Evolutionary conservation across 1,284 basidiomycete genomes (phyloP), one percentile per base, ranked within the genome.

Genomic region (Grifola frondosa): DNA sequence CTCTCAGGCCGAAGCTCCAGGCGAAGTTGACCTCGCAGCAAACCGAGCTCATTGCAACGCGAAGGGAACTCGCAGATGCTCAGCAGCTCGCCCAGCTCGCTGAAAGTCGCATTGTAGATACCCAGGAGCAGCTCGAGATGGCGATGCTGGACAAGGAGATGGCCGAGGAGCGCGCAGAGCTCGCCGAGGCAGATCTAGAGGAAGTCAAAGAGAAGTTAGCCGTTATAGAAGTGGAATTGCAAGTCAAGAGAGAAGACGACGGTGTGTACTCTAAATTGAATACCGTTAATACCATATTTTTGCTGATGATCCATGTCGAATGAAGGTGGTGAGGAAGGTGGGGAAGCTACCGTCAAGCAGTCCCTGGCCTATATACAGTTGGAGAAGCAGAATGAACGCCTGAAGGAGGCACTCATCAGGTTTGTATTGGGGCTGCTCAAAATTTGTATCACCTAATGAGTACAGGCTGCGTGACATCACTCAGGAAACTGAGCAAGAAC

Each of bases 91-190:
- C 75, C 2, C 72, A 78, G 17, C 67, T 86, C n/a, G 64, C 73
- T 0, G 84, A 89, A 50, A 68, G 64, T 13, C 73, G 81, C 29
- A 71, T 84, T 2, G 62, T 80, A 6, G 92, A 96, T 57, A 64
- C 85, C 2, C 81, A 88, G 42, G 95, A 97, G 54, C 90, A 94
- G 62, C 70, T 98, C 26, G 97, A 99, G 68, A 93, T 98, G 83
- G 77, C 84, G 3, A 91, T 92, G 73, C 68, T 99, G 51, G 97
- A 99, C 64, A 93, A 94, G 64, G 97, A 99, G 65, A 86, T 99
- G 40, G 96, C 96, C 0, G 97, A 99, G 63, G 96, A 98, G 64
- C 83, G 84, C 53, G 85, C 90, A 0, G 96, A 98, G 62, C 65
- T 81, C 1, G 83, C 86, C 0, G 85, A 92, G 61, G 64, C 73